phyloP scores from a whole-genome alignment of 306 rosid species.

The Sicyos baderoa region DNA sequence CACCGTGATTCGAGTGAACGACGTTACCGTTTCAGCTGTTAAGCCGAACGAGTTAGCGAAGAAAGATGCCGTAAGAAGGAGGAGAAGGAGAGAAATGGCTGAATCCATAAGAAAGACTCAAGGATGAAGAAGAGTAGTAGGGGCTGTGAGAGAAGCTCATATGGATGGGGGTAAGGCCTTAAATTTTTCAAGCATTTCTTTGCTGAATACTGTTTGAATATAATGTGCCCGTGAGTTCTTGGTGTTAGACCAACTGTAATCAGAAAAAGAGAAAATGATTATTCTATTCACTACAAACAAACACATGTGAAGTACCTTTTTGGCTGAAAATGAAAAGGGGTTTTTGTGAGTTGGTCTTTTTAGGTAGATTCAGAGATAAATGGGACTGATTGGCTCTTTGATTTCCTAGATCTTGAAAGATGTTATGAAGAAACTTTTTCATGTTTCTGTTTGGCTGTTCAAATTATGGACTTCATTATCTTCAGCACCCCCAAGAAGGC shows the following conservation, averaged over 20 bases:
- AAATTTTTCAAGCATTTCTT: not conserved
- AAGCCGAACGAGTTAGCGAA: slow-evolving; percentile 23
- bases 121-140: slow-evolving; percentile 10
- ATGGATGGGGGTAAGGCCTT: not conserved
- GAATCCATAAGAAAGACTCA: slow-evolving; percentile 38
- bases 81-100: slow-evolving; percentile 18
- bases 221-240: slow-evolving; percentile 60
- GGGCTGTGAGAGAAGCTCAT: slow-evolving; percentile 25
- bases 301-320: slow-evolving; percentile 54
- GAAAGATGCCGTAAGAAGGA: slow-evolving; percentile 27
- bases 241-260: slow-evolving; percentile 47
- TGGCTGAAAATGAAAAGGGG: slow-evolving; percentile 25
- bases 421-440: not conserved
- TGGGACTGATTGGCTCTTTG: slow-evolving; percentile 20
- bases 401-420: slow-evolving; percentile 18
- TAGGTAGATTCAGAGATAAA: slow-evolving; percentile 17
- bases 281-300: slow-evolving; percentile 53
- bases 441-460: not conserved
- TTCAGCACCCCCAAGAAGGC: not conserved
- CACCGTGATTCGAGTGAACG: slow-evolving; percentile 41
- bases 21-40: slow-evolving; percentile 25
- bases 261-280: slow-evolving; percentile 33
- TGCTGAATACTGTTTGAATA: slow-evolving; percentile 23
- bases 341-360: slow-evolving; percentile 11
- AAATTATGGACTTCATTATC: not conserved